A percentile compares a stretch with the other conserved stretches of the same genome.
Evolutionary conservation across 805 yeast species (phyloP).

Genomic region (Yarrowia sp.): DNA sequence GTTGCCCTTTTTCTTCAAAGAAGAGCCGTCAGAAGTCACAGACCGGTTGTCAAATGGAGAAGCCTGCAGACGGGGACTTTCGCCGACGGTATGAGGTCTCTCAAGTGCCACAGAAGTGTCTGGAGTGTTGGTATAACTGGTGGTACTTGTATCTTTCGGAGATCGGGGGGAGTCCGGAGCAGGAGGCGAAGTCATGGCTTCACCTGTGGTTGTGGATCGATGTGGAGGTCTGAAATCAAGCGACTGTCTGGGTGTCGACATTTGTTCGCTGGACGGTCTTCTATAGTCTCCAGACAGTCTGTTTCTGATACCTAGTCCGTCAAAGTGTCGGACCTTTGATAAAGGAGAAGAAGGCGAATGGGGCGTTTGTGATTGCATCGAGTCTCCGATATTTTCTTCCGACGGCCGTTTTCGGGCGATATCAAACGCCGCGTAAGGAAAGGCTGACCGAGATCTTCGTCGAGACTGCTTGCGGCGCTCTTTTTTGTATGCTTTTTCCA

Average conservation of each 20-base stretch:
- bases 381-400: conserved; percentile 1
- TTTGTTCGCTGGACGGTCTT: conserved; percentile 19
- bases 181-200: conserved; percentile 11
- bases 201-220: background rate
- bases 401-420: background rate
- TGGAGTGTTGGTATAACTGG: conserved; percentile 11
- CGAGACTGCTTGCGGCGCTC: conserved; percentile 10
- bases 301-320: conserved; percentile 18
- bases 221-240: conserved; percentile 14
- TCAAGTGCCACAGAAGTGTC: conserved; percentile 1
- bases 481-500: conserved; percentile 49
- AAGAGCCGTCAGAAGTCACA: conserved; percentile 1
- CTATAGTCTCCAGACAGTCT: conserved; percentile 11
- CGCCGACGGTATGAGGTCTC: conserved; percentile 5
- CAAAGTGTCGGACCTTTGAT: background rate
- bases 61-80: background rate
- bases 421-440: background rate
- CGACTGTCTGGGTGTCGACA: conserved; percentile 10
- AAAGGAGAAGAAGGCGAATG: conserved; percentile 4
- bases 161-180: background rate
- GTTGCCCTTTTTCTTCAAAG: conserved; percentile 10
- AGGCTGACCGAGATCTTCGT: background rate
- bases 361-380: background rate
- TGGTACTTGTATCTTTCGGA: background rate
- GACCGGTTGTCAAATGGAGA: conserved; percentile 11